Conservation (phyloP, 2,329 filamentous ascomycete species). For the Aspergillus carbonarius region DNA sequence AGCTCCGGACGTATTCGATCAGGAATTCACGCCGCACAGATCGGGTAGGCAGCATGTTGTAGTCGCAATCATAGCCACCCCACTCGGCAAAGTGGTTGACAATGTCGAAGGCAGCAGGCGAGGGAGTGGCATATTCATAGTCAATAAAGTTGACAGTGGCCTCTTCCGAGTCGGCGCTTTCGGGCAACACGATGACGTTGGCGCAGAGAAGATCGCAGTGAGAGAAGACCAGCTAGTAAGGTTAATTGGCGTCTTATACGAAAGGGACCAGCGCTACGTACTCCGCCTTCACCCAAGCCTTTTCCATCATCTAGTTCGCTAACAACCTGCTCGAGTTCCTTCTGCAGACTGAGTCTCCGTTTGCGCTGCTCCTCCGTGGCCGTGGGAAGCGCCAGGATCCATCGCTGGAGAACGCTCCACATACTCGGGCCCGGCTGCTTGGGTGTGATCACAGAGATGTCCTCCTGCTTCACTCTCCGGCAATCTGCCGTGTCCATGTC, state of each 20-base stretch:
- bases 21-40: slow-evolving; percentile 78
- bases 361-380: slow-evolving; percentile 67
- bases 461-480: slow-evolving; percentile 14
- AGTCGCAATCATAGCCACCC: slow-evolving; percentile 96
- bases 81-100: slow-evolving; percentile 98
- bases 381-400: slow-evolving; percentile 81
- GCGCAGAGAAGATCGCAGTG: slow-evolving; percentile 96
- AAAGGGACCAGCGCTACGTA: slow-evolving; percentile 40
- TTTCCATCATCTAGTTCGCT: slow-evolving; percentile 71
- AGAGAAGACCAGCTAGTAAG: slow-evolving; percentile 74
- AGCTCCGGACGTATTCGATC: slow-evolving; percentile 75
- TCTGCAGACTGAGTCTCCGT: slow-evolving; percentile 68
- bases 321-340: slow-evolving; percentile 70
- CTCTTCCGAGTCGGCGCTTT: slow-evolving; percentile 30
- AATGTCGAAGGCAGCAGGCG: slow-evolving; percentile 92
- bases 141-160: slow-evolving; percentile 83
- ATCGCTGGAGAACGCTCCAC: slow-evolving; percentile 95
- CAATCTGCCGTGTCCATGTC: slow-evolving; percentile 17
- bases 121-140: slow-evolving; percentile 95
- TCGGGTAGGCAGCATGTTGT: slow-evolving; percentile 74
- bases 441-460: slow-evolving; percentile 50
- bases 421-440: slow-evolving; percentile 77
- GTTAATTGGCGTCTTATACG: not conserved
- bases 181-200: slow-evolving; percentile 81
- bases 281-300: slow-evolving; percentile 72